These are phyloP conservation scores for Nasturtium officinale DNA, from an alignment of 345 rosid genomes.

Conservation along the genomic window DNA sequence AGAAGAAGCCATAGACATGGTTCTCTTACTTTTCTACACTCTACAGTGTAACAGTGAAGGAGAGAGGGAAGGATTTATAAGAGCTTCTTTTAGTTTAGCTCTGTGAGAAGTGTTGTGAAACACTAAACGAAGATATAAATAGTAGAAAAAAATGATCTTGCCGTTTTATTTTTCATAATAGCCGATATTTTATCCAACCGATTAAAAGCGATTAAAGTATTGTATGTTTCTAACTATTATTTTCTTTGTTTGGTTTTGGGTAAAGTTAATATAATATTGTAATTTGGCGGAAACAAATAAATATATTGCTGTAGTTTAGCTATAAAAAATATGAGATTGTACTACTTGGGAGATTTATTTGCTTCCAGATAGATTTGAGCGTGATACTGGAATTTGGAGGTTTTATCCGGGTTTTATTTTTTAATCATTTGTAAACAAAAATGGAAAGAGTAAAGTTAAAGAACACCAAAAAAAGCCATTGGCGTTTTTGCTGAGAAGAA, in stretches of 20 bases:
- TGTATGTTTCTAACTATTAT: neutral
- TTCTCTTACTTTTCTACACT: constrained; percentile 1
- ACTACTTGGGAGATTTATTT: no score
- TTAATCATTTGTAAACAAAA: neutral
- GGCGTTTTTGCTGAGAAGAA: neutral
- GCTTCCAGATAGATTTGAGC: neutral
- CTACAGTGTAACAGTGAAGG: constrained; percentile 8
- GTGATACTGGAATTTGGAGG: neutral
- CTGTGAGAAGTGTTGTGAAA: constrained; percentile 1
- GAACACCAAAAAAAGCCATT: constrained; percentile 5
- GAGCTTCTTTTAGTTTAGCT: neutral
- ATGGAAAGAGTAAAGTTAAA: neutral
- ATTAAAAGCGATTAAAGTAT: neutral
- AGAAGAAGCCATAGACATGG: constrained; percentile 2
- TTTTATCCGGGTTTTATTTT: neutral
- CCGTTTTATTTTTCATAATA: neutral
- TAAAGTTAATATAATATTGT: neutral
- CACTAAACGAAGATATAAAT: constrained; percentile 24
- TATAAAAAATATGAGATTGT: neutral
- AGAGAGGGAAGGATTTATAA: neutral
- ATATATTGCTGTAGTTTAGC: no score
- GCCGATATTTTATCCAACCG: neutral
- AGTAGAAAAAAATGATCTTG: neutral
- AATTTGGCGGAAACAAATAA: no score
- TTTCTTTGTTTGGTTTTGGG: neutral